phyloP scores from a whole-genome alignment of 495 filamentous ascomycete genomes.

The Penicillium pancosmium region DNA sequence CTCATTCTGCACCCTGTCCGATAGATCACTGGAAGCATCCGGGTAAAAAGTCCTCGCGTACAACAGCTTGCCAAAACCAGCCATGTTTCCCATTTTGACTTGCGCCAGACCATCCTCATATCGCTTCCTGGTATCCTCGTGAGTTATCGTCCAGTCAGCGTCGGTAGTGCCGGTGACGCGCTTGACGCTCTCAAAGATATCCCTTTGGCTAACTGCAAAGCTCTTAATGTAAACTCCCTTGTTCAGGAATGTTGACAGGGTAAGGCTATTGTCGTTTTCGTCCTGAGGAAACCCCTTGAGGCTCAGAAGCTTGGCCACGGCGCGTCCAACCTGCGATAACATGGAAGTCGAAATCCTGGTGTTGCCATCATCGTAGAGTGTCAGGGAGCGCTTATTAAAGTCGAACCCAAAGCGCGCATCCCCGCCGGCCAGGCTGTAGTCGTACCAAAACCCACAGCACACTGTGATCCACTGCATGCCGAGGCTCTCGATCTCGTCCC shows the following conservation, averaged over 20 bases:
- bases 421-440: conserved; percentile 46
- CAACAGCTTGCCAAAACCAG: conserved; percentile 52
- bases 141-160: conserved; percentile 57
- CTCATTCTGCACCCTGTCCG: conserved; percentile 46
- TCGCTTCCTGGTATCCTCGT: conserved; percentile 46
- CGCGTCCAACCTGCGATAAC: conserved; percentile 49
- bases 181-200: conserved; percentile 56
- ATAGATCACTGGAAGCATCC: conserved; percentile 39
- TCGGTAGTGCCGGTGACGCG: conserved; percentile 56
- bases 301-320: conserved; percentile 48
- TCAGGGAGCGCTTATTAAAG: conserved; percentile 42
- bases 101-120: conserved; percentile 46
- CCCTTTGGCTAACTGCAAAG: conserved; percentile 54
- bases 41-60: conserved; percentile 55
- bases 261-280: conserved; percentile 40
- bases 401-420: conserved; percentile 50
- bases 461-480: conserved; percentile 56
- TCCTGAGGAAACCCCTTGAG: conserved; percentile 52
- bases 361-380: conserved; percentile 55
- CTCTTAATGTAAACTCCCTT: conserved; percentile 46
- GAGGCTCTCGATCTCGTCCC: conserved; percentile 44
- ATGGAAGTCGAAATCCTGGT: conserved; percentile 43
- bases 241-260: conserved; percentile 43
- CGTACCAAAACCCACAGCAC: conserved; percentile 56
- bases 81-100: conserved; percentile 46